Evolutionary conservation across 306 rosid species (phyloP).

Genomic region (Vigna radiata): DNA sequence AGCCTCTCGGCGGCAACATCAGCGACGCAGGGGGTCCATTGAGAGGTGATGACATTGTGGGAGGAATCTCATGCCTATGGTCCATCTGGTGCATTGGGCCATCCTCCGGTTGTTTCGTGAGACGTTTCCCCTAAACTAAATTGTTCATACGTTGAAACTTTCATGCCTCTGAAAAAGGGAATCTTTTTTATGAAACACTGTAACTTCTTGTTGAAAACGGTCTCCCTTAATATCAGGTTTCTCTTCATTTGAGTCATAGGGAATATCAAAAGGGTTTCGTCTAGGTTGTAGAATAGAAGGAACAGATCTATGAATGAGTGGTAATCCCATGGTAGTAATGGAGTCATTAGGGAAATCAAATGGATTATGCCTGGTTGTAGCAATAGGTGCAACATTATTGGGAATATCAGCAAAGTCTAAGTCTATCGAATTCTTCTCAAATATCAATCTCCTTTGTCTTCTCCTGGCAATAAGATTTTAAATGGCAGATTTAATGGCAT

Average conservation of each 20-base stretch:
- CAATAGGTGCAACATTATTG: slow-evolving; percentile 68
- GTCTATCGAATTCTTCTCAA: slow-evolving; percentile 89
- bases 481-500: no score
- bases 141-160: no score
- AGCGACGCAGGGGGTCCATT: no score
- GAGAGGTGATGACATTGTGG: no score
- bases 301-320: slow-evolving; percentile 97
- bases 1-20: no score
- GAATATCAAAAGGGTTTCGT: slow-evolving; percentile 94
- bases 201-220: slow-evolving; percentile 73
- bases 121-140: no score
- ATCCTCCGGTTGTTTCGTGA: no score
- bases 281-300: slow-evolving; percentile 87
- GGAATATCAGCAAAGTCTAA: slow-evolving; percentile 73
- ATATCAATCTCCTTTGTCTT: slow-evolving; percentile 72
- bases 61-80: no score
- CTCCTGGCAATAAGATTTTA: slow-evolving; percentile 92
- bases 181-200: slow-evolving; percentile 62
- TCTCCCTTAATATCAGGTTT: slow-evolving; percentile 87
- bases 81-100: no score
- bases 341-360: slow-evolving; percentile 79
- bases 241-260: slow-evolving; percentile 91
- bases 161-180: slow-evolving; percentile 79
- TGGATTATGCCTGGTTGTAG: slow-evolving; percentile 71
- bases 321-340: slow-evolving; percentile 67